A percentile compares a stretch with the other conserved stretches of the same genome.
These are phyloP conservation scores for Phoma sp. DNA, from an alignment of 2,329 filamentous ascomycete genomes.

Conservation along the genomic window DNA sequence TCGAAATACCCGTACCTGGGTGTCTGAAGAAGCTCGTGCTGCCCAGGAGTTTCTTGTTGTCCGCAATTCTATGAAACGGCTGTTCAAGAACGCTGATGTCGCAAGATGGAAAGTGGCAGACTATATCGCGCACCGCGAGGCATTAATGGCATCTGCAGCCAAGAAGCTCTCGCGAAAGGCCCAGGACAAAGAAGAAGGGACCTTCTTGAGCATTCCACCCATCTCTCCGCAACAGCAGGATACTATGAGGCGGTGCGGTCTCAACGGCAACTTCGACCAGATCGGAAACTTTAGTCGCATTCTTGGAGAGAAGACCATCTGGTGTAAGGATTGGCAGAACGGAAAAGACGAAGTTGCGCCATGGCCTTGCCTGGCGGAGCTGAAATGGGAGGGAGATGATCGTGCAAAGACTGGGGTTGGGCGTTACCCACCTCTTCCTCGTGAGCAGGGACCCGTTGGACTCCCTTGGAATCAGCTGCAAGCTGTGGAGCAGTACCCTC, in stretches of 20 bases:
- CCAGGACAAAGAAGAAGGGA: conserved; percentile 21
- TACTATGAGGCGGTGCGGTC: conserved; percentile 22
- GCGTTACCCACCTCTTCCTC: conserved; percentile 52
- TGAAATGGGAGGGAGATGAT: conserved; percentile 57
- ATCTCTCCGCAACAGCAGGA: conserved; percentile 20
- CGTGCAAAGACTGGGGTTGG: conserved; percentile 53
- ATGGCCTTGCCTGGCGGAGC: conserved; percentile 51
- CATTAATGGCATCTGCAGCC: conserved; percentile 27
- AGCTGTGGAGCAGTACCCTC: conserved; percentile 44
- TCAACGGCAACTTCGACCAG: conserved; percentile 32
- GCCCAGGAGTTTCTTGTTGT: conserved; percentile 39
- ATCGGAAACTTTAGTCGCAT: conserved; percentile 38
- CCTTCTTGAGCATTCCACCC: background rate
- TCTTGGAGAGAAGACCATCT: conserved; percentile 50
- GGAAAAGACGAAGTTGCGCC: conserved; percentile 47
- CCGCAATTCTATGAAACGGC: conserved; percentile 44
- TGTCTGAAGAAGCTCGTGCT: conserved; percentile 33
- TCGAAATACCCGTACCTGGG: conserved; percentile 33
- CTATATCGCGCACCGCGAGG: conserved; percentile 42
- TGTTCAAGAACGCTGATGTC: conserved; percentile 43
- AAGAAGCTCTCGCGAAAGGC: conserved; percentile 22
- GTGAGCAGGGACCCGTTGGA: conserved; percentile 48
- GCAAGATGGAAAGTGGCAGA: conserved; percentile 41
- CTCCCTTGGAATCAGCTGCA: conserved; percentile 52
- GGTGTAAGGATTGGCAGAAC: conserved; percentile 43